Evolutionary conservation across 495 filamentous ascomycete species (phyloP), one percentile per base, ranked within the genome.

Genomic region (Bathelium albidoporum): DNA sequence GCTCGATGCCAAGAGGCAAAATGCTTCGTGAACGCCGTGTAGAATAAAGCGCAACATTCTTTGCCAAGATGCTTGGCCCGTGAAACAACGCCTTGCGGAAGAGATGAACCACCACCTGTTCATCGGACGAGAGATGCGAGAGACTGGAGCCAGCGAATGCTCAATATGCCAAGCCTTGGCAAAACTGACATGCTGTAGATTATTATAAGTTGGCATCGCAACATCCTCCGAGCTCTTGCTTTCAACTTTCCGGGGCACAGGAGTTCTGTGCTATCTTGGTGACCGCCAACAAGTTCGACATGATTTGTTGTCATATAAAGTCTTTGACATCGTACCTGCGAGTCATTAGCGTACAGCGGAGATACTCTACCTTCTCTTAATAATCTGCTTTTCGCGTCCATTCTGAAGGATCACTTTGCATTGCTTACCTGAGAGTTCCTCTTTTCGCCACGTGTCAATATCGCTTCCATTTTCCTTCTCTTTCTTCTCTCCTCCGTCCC

Each of bases 401-500:
- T 39, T 39, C 14, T 14, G 14, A 5, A 39, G 14, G 34, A 39
- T 14, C 34, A 39, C 34, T 39, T 39, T 39, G 14, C 20, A 16
- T 49, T 49, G 9, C 4, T 29, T 28, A 7, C 24, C 9, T 55
- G 20, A 7, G 16, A 9, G 10, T 9, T 9, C 10, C n/a, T 11
- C 29, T 9, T 55, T 29, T 29, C 24, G 24, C 24, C 24, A 16
- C 20, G 0, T 1, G 11, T 29, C 2, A 55, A 55, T 55, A 24
- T 9, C 24, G 12, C 49, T 55, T 55, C 49, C 49, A 55, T 16
- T 55, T 55, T 11, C 49, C 49, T 16, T 55, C 49, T 9, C 49
- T 3, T 20, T 55, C 49, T 29, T 55, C 49, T 20, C 49, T 55
- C 16, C 49, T 55, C 29, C 49, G 20, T 55, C 49, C 49, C 68